Evolutionary conservation across 2,329 filamentous ascomycete species (phyloP).

Genomic region (Beauveria sp.): DNA sequence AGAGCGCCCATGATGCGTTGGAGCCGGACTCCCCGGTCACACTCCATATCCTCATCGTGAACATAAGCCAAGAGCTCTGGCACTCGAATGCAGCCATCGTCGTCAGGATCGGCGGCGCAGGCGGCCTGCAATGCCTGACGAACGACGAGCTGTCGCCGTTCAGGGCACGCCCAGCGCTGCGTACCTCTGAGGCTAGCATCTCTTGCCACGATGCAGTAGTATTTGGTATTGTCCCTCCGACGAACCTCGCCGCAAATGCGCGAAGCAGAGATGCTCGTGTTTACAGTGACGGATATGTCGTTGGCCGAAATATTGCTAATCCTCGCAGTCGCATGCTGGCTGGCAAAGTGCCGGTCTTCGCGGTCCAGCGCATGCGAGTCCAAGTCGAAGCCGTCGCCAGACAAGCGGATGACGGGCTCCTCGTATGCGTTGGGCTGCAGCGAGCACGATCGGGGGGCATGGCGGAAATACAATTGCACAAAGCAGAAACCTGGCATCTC

Average conservation of each 20-base stretch:
- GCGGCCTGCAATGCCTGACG: not conserved
- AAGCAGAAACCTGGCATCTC: not conserved
- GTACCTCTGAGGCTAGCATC: not conserved
- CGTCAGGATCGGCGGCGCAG: not conserved
- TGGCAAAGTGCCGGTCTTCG: not conserved
- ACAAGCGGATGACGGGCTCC: not conserved
- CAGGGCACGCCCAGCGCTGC: not conserved
- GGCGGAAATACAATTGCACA: not conserved
- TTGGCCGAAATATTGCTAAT: not conserved
- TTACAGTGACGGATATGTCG: not conserved
- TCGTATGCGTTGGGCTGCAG: not conserved
- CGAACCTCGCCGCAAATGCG: not conserved
- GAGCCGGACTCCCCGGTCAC: not conserved
- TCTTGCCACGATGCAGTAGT: not conserved
- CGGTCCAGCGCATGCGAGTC: not conserved
- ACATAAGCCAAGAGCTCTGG: not conserved
- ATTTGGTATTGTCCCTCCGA: not conserved
- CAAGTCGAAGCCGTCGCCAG: not conserved
- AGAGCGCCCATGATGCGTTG: not conserved
- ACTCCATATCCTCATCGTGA: not conserved
- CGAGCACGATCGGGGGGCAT: not conserved
- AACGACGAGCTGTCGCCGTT: not conserved
- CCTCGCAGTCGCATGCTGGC: not conserved
- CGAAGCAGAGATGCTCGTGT: not conserved
- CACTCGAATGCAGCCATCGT: not conserved